Base-by-base conservation (phyloP, 768 basidiomycete genomes). In the Lyophyllum shimeji region DNA sequence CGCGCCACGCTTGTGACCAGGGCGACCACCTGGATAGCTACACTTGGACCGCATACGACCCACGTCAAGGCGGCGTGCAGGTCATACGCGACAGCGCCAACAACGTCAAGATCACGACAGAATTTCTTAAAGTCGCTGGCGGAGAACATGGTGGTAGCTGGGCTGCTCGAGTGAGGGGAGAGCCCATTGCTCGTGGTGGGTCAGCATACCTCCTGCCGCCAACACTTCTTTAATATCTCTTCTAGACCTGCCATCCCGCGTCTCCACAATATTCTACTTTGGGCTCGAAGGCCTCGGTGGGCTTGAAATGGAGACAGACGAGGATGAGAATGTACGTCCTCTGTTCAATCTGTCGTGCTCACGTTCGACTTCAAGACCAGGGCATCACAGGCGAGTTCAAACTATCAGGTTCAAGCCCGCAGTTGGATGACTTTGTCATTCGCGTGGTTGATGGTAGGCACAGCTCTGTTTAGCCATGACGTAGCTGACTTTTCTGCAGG, bases 1-100 rank as follows among this genome's bases (percentile, higher is more conserved):
- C 86, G 23, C 86, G 95, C 2, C 93, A 97, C 74, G 82, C 90
- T 5, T 95, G 94, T 66, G 93, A 96, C 61, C 93, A 97, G 67
- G 84, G 82, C 5, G 94, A 96, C 65, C 84, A 82, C 1, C 76
- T 98, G 34, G 80, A 86, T 56, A 79, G 78, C 37, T 98, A 97
- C 71, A 87, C 90, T 20, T 98, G 90, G 87, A 89, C 89, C 1
- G 81, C 84, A 61, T 95, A 92, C 65, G 94, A 97, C 69, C 77
- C 90, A 18, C 85, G 93, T 20, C 82, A 88, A 65, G 93, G 91
- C 45, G 93, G 93, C 47, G 82, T 90, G 23, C 91, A 98, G 71
- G 83, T 93, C 51, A 75, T 98, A 48, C 81, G 85, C 55, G 95
- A 98, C 68, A 76, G 81, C 25, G 68, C 73, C 55, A 97, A 96